Evolutionary conservation across 257 asterid species (phyloP).

Genomic region (Voacanga thouarsii): DNA sequence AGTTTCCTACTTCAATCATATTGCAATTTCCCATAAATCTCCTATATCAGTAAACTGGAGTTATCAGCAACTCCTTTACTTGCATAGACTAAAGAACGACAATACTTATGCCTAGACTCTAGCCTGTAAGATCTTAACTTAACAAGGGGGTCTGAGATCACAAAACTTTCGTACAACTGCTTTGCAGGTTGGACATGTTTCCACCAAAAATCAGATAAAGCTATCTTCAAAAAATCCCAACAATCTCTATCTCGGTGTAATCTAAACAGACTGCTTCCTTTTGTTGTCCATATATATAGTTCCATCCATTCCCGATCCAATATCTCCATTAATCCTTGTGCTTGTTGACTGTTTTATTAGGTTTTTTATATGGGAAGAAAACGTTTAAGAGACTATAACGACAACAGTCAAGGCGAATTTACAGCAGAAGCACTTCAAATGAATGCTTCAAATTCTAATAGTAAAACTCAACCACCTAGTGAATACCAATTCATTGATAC

Average conservation of each 20-base stretch:
- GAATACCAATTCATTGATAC: too few species aligned
- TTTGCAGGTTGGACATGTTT: slow-evolving; percentile 80
- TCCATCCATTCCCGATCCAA: slow-evolving; percentile 88
- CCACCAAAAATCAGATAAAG: slow-evolving; percentile 94
- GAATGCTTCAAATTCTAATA: too few species aligned
- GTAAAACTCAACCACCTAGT: too few species aligned
- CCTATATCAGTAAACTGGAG: slow-evolving; percentile 54
- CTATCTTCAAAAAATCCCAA: slow-evolving; percentile 55
- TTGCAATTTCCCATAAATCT: slow-evolving; percentile 48
- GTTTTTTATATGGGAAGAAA: too few species aligned
- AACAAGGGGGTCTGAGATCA: slow-evolving; percentile 48
- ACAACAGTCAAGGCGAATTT: too few species aligned
- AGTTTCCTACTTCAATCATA: slow-evolving; percentile 18
- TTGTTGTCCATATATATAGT: slow-evolving; percentile 65
- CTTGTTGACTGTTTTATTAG: too few species aligned
- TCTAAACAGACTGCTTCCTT: slow-evolving; percentile 83
- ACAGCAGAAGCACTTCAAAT: too few species aligned
- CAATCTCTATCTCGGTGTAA: slow-evolving; percentile 54
- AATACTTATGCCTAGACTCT: slow-evolving; percentile 56
- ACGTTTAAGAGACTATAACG: too few species aligned
- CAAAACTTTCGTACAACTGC: slow-evolving; percentile 37
- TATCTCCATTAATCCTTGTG: slow-evolving; percentile 92
- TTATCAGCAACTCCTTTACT: slow-evolving; percentile 55
- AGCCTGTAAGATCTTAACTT: slow-evolving; percentile 51
- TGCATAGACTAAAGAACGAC: slow-evolving; percentile 33